Evolutionary conservation across 768 basidiomycete genomes (phyloP).

Genomic region (Auriscalpium orientale): DNA sequence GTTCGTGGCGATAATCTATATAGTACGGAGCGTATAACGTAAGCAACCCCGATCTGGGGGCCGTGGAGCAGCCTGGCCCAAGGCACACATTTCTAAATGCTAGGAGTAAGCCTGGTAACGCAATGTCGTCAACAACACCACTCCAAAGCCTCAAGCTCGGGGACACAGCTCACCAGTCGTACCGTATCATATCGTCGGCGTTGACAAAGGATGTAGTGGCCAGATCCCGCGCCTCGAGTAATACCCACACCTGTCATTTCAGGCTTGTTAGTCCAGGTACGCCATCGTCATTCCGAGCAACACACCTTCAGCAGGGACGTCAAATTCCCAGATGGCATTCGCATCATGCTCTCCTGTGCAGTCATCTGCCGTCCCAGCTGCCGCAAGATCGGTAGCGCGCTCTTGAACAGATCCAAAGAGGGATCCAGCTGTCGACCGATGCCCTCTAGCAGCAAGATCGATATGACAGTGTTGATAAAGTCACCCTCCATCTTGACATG

Average conservation of each 20-base stretch:
- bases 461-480: slow-evolving; percentile 97
- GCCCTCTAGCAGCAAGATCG: slow-evolving; percentile 87
- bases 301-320: slow-evolving; percentile 84
- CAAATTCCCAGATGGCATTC: slow-evolving; percentile 63
- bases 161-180: slow-evolving; percentile 85
- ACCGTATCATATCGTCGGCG: slow-evolving; percentile 80
- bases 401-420: slow-evolving; percentile 87
- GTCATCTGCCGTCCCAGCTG: slow-evolving; percentile 92
- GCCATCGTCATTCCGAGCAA: background rate
- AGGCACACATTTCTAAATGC: slow-evolving; percentile 26
- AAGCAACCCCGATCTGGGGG: too few species aligned
- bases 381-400: slow-evolving; percentile 87
- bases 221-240: slow-evolving; percentile 86
- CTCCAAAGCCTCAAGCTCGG: too few species aligned
- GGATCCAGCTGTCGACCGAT: slow-evolving; percentile 95
- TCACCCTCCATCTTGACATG: slow-evolving; percentile 99
- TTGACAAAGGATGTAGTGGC: slow-evolving; percentile 73
- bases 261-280: slow-evolving; percentile 1
- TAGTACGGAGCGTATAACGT: too few species aligned
- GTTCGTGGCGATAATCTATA: too few species aligned
- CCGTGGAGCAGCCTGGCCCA: too few species aligned
- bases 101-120: slow-evolving; percentile 41
- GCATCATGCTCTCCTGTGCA: slow-evolving; percentile 53
- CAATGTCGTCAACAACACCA: slow-evolving; percentile 5
- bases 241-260: slow-evolving; percentile 71